These are phyloP conservation scores for Xylaria cubensis DNA, from an alignment of 495 filamentous ascomycete genomes.

Conservation along the genomic window DNA sequence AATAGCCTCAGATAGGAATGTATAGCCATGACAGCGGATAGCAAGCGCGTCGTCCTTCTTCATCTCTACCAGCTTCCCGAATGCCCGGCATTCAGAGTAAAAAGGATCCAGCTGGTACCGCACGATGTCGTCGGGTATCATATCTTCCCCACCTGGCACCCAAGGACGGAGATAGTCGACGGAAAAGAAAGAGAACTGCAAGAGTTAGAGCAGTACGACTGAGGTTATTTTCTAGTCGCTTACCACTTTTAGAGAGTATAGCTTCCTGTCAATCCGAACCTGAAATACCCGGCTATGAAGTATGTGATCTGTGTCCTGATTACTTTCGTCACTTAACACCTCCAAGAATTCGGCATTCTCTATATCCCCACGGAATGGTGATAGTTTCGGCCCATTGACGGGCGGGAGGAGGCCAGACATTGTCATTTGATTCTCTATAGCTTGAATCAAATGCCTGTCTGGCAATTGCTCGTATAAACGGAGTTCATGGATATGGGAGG, in stretches of 20 bases:
- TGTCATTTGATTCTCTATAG: background rate
- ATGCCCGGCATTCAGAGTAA: background rate
- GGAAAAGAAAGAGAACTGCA: background rate
- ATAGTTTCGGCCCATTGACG: background rate
- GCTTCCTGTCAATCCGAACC: background rate
- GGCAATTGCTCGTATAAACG: background rate
- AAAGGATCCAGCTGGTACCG: constrained; percentile 4
- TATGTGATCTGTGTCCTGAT: too few relatives aligned
- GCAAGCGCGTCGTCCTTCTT: background rate
- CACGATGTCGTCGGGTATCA: background rate
- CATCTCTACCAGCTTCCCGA: background rate
- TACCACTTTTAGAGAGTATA: constrained; percentile 1
- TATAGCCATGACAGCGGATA: background rate
- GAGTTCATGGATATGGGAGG: background rate
- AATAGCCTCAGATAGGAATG: background rate
- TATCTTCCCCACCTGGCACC: background rate
- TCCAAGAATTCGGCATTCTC: background rate
- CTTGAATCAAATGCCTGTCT: background rate
- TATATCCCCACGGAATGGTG: background rate
- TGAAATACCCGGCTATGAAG: background rate
- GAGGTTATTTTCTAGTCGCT: background rate
- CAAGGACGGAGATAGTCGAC: background rate
- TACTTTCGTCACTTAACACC: background rate
- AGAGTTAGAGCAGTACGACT: background rate
- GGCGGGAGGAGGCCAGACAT: background rate